Conservation (phyloP, 2,329 filamentous ascomycete species). For the Aspergillus sp. region DNA sequence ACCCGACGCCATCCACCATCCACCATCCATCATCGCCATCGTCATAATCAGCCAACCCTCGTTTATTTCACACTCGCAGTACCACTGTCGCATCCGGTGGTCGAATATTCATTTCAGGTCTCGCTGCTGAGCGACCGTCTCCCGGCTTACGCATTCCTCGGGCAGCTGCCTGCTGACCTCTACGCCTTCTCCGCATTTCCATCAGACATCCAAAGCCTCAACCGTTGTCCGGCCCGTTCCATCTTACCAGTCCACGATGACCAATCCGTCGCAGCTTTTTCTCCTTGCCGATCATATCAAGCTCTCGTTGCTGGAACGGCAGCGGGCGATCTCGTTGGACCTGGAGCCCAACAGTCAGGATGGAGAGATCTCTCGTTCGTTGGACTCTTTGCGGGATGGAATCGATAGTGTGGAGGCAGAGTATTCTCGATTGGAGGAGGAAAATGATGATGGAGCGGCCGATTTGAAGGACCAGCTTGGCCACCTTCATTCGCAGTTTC, state of each 20-base stretch:
- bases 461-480: constrained; percentile 62
- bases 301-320: constrained; percentile 85
- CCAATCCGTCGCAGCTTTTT: constrained; percentile 69
- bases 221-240: too few relatives aligned
- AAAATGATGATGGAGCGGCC: constrained; percentile 44
- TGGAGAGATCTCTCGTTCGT: constrained; percentile 79
- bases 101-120: too few relatives aligned
- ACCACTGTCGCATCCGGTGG: background rate
- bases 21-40: constrained; percentile 2
- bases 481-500: constrained; percentile 67
- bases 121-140: too few relatives aligned
- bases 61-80: background rate
- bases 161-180: too few relatives aligned
- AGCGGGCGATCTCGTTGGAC: constrained; percentile 76
- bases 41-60: background rate
- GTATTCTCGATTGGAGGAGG: constrained; percentile 57
- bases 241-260: constrained; percentile 33
- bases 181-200: background rate
- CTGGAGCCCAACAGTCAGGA: constrained; percentile 78
- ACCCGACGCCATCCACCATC: constrained; percentile 2
- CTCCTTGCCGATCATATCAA: constrained; percentile 96
- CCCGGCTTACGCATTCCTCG: too few relatives aligned
- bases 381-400: constrained; percentile 80
- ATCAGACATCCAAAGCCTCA: background rate
- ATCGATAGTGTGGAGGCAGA: constrained; percentile 66